Percentiles rank a stretch among this genome's conserved stretches.
These are phyloP conservation scores for Trametes punicea DNA, from an alignment of 768 basidiomycete genomes.

Conservation along the genomic window DNA sequence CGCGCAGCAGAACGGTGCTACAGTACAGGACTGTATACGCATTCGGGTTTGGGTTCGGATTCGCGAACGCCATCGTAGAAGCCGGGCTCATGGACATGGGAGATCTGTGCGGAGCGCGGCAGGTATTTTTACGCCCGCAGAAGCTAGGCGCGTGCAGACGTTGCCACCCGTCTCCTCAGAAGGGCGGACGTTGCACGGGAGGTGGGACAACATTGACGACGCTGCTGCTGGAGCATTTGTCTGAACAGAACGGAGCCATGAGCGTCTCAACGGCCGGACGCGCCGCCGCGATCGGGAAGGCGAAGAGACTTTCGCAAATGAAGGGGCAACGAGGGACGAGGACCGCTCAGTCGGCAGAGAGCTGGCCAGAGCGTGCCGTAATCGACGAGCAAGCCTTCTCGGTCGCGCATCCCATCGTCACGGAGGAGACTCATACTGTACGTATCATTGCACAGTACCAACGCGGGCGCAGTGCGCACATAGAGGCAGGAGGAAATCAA, in stretches of 20 bases:
- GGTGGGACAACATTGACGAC: no score
- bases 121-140: not conserved
- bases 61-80: no score
- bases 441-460: no score
- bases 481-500: not conserved
- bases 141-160: not conserved
- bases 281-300: not conserved
- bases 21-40: no score
- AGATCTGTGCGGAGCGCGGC: not conserved
- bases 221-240: not conserved
- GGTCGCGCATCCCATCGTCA: no score
- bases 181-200: not conserved
- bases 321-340: not conserved
- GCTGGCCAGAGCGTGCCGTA: not conserved
- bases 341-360: no score
- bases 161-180: no score
- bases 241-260: not conserved
- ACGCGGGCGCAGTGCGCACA: slow-evolving; percentile 5
- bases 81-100: not conserved
- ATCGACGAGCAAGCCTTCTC: no score
- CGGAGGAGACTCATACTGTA: no score
- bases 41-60: no score
- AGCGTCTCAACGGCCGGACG: not conserved
- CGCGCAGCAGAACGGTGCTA: not conserved
- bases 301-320: slow-evolving; percentile 1